Evolutionary conservation across 164 flowering plant species (phyloP).

Genomic region (Liquidambar formosana): DNA sequence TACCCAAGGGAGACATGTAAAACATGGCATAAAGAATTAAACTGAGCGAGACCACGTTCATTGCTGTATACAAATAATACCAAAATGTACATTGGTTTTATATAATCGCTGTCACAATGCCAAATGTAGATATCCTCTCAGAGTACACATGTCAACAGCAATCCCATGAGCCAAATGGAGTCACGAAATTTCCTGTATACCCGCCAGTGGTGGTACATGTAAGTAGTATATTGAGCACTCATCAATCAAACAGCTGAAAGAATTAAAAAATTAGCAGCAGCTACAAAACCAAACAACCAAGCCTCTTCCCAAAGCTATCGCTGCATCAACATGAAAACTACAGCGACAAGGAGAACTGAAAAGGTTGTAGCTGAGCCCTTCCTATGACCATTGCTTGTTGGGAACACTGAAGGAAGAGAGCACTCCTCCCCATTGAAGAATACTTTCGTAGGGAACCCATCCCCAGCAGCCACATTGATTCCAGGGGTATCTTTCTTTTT

Average conservation of each 20-base stretch:
- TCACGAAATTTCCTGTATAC: neutral
- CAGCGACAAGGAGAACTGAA: slow-evolving; percentile 24
- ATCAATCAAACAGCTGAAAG: slow-evolving; percentile 6
- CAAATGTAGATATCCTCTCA: neutral
- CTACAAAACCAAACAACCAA: slow-evolving; percentile 6
- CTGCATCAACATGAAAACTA: slow-evolving; percentile 38
- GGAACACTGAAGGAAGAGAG: slow-evolving; percentile 54
- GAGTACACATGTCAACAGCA: no score
- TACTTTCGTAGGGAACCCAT: slow-evolving; percentile 74
- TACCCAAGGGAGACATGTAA: no score
- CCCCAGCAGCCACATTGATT: slow-evolving; percentile 51
- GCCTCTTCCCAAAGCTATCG: slow-evolving; percentile 19
- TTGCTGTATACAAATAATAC: no score
- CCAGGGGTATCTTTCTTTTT: slow-evolving; percentile 63
- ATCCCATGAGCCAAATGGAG: neutral
- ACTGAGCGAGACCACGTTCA: no score
- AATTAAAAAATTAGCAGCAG: slow-evolving; percentile 33
- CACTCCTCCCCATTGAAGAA: slow-evolving; percentile 90
- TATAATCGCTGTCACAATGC: neutral
- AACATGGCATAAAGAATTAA: no score
- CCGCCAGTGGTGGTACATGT: neutral
- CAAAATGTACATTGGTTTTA: no score
- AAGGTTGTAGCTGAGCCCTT: slow-evolving; percentile 9
- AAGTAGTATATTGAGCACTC: neutral
- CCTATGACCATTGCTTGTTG: slow-evolving; percentile 28